Percentiles rank a stretch among this genome's conserved stretches.
These are phyloP conservation scores for Mycena rebaudengoi DNA, from an alignment of 768 basidiomycete species.

Conservation along the genomic window DNA sequence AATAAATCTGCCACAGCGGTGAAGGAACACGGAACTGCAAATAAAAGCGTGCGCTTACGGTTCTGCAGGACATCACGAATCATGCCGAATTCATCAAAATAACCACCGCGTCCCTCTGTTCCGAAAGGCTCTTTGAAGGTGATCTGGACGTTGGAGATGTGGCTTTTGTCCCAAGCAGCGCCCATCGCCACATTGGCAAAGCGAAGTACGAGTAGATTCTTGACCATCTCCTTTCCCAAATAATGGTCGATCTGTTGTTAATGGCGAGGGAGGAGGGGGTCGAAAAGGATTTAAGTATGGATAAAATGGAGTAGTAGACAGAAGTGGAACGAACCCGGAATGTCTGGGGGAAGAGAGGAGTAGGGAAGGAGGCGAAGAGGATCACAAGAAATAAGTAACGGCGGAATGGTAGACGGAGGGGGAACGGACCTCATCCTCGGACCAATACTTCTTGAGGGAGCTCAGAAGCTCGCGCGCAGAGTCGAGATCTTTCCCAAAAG, in stretches of 20 bases:
- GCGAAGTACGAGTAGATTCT: constrained; percentile 94
- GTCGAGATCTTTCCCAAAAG: constrained; percentile 94
- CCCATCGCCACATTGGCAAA: constrained; percentile 94
- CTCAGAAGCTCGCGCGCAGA: constrained; percentile 82
- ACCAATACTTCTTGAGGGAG: constrained; percentile 87
- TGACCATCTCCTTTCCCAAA: constrained; percentile 99
- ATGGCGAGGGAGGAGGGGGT: no score
- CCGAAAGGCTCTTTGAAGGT: constrained; percentile 99
- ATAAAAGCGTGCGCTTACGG: constrained; percentile 70
- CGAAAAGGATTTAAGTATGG: no score
- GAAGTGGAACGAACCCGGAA: no score
- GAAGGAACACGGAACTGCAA: constrained; percentile 28
- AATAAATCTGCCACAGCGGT: constrained; percentile 73
- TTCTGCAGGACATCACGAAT: constrained; percentile 98
- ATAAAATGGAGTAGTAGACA: no score
- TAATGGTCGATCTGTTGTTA: constrained; percentile 99
- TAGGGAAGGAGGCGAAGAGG: no score
- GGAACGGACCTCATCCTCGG: constrained; percentile 97
- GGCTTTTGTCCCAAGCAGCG: constrained; percentile 95
- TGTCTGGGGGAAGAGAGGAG: no score
- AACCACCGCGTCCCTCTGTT: constrained; percentile 99
- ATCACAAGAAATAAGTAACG: no score
- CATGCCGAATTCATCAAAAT: constrained; percentile 99
- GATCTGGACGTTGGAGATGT: constrained; percentile 96
- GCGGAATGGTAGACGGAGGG: no score